These are phyloP conservation scores for Plantago lanceolata DNA, from an alignment of 305 asterid genomes.

Conservation along the genomic window DNA sequence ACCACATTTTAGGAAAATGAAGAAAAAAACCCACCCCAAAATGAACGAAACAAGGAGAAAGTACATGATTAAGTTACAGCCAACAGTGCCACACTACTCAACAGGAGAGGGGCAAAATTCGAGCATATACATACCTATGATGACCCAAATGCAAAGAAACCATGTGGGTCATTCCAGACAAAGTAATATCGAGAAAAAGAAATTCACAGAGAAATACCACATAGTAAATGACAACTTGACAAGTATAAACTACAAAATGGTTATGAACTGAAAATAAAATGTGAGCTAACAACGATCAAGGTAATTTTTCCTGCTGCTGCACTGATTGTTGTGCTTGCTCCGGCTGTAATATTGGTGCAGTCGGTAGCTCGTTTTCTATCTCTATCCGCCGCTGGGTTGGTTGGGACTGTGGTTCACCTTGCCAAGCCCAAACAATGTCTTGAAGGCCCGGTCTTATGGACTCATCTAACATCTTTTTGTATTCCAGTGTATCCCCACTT, in stretches of 20 bases:
- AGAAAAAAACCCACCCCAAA: background rate
- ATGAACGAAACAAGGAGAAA: background rate
- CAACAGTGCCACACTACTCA: background rate
- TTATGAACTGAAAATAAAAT: slow-evolving; percentile 8
- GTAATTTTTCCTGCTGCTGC: slow-evolving; percentile 26
- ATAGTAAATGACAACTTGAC: background rate
- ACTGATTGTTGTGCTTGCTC: slow-evolving; percentile 6
- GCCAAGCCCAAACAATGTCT: slow-evolving; percentile 58
- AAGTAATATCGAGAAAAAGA: background rate
- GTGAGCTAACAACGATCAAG: slow-evolving; percentile 16
- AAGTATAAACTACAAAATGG: slow-evolving; percentile 16
- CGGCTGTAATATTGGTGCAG: slow-evolving; percentile 17
- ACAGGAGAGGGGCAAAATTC: slow-evolving; percentile 13
- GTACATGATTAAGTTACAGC: background rate
- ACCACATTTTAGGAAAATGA: background rate
- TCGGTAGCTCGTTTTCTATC: slow-evolving; percentile 18
- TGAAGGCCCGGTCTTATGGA: slow-evolving; percentile 51
- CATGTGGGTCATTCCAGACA: background rate
- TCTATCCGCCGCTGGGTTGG: slow-evolving; percentile 6
- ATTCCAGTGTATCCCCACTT: slow-evolving; percentile 52
- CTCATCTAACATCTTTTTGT: slow-evolving; percentile 41
- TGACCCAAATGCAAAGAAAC: slow-evolving; percentile 17
- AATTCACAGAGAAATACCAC: slow-evolving; percentile 3
- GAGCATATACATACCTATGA: slow-evolving; percentile 8
- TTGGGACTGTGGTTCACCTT: slow-evolving; percentile 30